These are phyloP conservation scores for Paspalum vaginatum DNA, from an alignment of 176 grass and related monocot species.

Conservation along the genomic window DNA sequence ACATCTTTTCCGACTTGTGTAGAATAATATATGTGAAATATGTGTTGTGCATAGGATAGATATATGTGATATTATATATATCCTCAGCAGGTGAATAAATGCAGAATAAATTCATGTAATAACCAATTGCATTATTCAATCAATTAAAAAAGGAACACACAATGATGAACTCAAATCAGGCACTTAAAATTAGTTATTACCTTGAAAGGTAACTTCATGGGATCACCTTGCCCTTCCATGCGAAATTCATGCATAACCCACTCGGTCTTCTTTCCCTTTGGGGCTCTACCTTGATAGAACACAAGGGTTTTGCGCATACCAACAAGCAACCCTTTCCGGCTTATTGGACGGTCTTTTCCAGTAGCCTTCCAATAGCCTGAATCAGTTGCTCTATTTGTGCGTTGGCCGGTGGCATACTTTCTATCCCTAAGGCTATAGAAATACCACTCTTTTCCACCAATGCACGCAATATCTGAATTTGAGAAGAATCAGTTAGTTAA, in stretches of 20 bases:
- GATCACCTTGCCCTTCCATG: slow-evolving; percentile 57
- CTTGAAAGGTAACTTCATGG: slow-evolving; percentile 55
- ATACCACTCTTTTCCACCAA: slow-evolving; percentile 93
- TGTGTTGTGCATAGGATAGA: neutral
- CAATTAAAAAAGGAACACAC: neutral
- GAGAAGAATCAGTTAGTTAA: neutral
- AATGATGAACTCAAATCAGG: neutral
- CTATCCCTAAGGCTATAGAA: slow-evolving; percentile 83
- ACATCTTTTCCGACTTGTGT: neutral
- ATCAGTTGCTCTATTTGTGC: slow-evolving; percentile 87
- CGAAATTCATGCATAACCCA: slow-evolving; percentile 99
- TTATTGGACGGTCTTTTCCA: slow-evolving; percentile 77
- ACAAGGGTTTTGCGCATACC: slow-evolving; percentile 98
- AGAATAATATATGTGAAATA: neutral
- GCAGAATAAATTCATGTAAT: neutral
- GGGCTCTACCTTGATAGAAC: slow-evolving; percentile 92
- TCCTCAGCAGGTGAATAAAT: neutral
- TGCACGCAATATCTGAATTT: slow-evolving; percentile 69
- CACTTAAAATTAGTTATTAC: slow-evolving; percentile 22
- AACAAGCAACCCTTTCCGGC: slow-evolving; percentile 58
- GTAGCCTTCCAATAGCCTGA: slow-evolving; percentile 97
- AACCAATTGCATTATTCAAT: neutral
- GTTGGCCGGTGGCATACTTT: slow-evolving; percentile 83
- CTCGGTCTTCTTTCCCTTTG: slow-evolving; percentile 90
- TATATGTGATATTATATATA: neutral